phyloP scores from a whole-genome alignment of 371 early-diverging fungal genomes.

The Mucor sp. region DNA sequence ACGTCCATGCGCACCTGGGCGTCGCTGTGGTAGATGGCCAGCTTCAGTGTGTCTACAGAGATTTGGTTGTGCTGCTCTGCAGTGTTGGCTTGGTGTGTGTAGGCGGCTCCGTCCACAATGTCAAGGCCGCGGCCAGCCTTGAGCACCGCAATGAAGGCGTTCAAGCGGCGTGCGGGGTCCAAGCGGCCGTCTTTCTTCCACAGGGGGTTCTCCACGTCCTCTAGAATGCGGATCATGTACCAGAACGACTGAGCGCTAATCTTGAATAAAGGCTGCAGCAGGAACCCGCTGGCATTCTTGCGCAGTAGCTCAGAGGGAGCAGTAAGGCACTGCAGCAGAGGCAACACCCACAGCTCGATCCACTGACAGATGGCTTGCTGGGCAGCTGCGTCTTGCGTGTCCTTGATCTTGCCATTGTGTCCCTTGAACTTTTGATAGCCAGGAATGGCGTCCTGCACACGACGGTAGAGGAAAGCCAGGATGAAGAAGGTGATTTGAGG shows the following conservation, averaged over 20 bases:
- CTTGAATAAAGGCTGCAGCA: constrained; percentile 44
- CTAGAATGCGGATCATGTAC: constrained; percentile 37
- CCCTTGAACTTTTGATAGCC: constrained; percentile 32
- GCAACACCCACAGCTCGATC: constrained; percentile 43
- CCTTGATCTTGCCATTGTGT: constrained; percentile 36
- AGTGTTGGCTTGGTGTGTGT: constrained; percentile 24
- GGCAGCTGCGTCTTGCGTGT: constrained; percentile 9
- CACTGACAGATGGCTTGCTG: constrained; percentile 27
- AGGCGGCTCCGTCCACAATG: constrained; percentile 54
- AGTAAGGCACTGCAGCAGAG: constrained; percentile 37
- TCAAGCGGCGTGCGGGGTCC: constrained; percentile 24
- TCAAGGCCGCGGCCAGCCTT: constrained; percentile 61
- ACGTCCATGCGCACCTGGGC: constrained; percentile 79
- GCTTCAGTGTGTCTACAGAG: constrained; percentile 39
- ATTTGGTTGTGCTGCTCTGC: constrained; percentile 28
- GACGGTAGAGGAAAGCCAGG: constrained; percentile 35
- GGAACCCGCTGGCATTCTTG: constrained; percentile 36
- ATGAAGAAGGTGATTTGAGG: constrained; percentile 60
- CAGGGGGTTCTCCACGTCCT: constrained; percentile 21
- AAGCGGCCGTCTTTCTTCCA: constrained; percentile 13
- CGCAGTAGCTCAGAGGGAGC: constrained; percentile 42
- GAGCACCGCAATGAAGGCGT: constrained; percentile 50
- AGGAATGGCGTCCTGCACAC: constrained; percentile 43
- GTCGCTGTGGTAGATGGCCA: constrained; percentile 75
- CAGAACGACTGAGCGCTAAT: constrained; percentile 42